phyloP scores from a whole-genome alignment of 805 yeast genomes.

The Hanseniaspora osmophila region DNA sequence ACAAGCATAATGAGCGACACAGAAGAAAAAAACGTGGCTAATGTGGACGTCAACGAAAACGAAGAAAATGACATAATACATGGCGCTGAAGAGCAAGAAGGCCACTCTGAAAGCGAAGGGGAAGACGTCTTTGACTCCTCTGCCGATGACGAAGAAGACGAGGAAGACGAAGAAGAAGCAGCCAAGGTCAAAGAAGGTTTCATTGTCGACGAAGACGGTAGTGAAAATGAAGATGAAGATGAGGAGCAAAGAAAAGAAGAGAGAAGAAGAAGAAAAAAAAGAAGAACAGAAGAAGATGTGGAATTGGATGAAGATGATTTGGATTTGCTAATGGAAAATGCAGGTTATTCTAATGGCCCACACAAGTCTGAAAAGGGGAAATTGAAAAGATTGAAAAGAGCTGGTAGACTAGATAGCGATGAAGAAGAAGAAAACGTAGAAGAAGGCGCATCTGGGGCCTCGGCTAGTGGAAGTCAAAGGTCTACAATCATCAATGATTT shows the following conservation, averaged over 20 bases:
- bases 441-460: slow-evolving; percentile 4
- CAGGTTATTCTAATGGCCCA: slow-evolving; percentile 49
- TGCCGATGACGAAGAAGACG: slow-evolving; percentile 77
- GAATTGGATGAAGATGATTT: slow-evolving; percentile 90
- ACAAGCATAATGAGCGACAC: slow-evolving; percentile 1
- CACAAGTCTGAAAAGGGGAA: slow-evolving; percentile 28
- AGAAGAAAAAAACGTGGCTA: background rate
- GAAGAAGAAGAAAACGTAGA: slow-evolving; percentile 25
- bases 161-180: slow-evolving; percentile 78
- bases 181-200: slow-evolving; percentile 77
- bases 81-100: slow-evolving; percentile 5
- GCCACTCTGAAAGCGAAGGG: slow-evolving; percentile 28
- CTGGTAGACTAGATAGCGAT: slow-evolving; percentile 14
- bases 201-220: slow-evolving; percentile 84
- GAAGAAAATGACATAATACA: slow-evolving; percentile 5
- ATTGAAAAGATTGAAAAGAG: slow-evolving; percentile 76
- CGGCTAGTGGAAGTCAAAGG: slow-evolving; percentile 11
- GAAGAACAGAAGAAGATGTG: slow-evolving; percentile 36
- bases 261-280: slow-evolving; percentile 29
- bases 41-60: background rate
- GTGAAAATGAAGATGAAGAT: slow-evolving; percentile 37
- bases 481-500: slow-evolving; percentile 19
- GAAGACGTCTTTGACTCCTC: slow-evolving; percentile 55
- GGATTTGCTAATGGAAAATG: slow-evolving; percentile 79
- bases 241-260: slow-evolving; percentile 13